phyloP scores from a whole-genome alignment of 1,284 basidiomycete genomes.

The Salmacisia buchloeana region DNA sequence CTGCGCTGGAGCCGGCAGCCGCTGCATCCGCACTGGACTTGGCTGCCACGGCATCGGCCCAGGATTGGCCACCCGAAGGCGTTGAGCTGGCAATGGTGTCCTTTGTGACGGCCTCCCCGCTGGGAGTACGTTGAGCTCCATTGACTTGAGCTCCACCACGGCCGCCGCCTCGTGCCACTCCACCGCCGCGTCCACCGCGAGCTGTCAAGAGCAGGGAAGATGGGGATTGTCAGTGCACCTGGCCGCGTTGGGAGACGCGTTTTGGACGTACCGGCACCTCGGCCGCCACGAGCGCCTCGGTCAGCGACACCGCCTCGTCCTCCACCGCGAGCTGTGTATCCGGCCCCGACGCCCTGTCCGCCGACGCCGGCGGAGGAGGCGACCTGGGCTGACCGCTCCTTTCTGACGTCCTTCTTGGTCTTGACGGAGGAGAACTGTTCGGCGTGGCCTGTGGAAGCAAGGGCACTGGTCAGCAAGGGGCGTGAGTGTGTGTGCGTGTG shows the following conservation, averaged over 20 bases:
- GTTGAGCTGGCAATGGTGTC: slow-evolving; percentile 25
- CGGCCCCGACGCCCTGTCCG: neutral
- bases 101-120: slow-evolving; percentile 21
- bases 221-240: neutral
- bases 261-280: neutral
- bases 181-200: slow-evolving; percentile 34
- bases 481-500: neutral
- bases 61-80: slow-evolving; percentile 24
- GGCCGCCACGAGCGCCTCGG: slow-evolving; percentile 29
- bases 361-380: slow-evolving; percentile 14
- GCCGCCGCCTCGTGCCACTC: slow-evolving; percentile 29
- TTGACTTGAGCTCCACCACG: slow-evolving; percentile 34
- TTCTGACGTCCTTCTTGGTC: slow-evolving; percentile 64
- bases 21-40: slow-evolving; percentile 19
- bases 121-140: slow-evolving; percentile 29
- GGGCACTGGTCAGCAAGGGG: neutral
- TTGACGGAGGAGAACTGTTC: slow-evolving; percentile 80
- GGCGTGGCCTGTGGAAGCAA: slow-evolving; percentile 59
- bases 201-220: slow-evolving; percentile 9
- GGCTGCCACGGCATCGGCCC: slow-evolving; percentile 32
- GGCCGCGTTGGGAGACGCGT: neutral
- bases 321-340: slow-evolving; percentile 18
- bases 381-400: slow-evolving; percentile 25
- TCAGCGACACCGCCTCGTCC: slow-evolving; percentile 23
- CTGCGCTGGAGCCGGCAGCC: neutral